A percentile compares a stretch with the other conserved stretches of the same genome.
Evolutionary conservation across 1,284 basidiomycete species (phyloP).

Genomic region (Leccinum cinnamomeum): DNA sequence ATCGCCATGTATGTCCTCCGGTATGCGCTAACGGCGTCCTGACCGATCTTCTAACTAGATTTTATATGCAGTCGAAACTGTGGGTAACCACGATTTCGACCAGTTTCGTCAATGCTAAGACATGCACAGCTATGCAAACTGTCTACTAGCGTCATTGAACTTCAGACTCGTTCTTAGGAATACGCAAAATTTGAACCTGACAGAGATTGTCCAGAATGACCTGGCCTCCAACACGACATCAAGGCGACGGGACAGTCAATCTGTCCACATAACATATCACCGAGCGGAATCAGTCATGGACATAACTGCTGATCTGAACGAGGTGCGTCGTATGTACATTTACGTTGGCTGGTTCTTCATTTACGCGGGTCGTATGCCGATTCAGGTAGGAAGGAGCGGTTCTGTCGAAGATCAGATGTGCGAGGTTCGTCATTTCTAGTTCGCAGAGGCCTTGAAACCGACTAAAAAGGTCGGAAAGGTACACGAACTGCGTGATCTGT

Average conservation of each 20-base stretch:
- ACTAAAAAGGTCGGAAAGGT: no score
- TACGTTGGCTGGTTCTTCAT: no score
- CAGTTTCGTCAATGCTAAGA: no score
- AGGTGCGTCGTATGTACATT: no score
- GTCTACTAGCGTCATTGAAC: conserved; percentile 14
- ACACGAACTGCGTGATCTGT: no score
- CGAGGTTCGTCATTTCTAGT: no score
- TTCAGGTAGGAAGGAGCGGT: no score
- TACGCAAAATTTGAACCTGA: not conserved
- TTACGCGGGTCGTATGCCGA: no score
- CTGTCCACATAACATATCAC: no score
- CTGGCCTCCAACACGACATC: not conserved
- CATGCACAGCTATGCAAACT: conserved; percentile 15
- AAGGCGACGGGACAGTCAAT: not conserved
- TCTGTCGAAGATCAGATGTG: no score
- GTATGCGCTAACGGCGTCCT: not conserved
- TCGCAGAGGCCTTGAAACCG: no score
- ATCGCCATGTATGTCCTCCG: conserved; percentile 8
- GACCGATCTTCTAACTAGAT: conserved; percentile 2
- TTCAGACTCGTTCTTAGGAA: conserved; percentile 6
- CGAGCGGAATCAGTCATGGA: not conserved
- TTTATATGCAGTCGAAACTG: conserved; percentile 17
- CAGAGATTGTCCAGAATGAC: conserved; percentile 5
- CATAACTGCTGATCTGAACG: no score
- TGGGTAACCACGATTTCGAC: not conserved